A percentile compares a stretch with the other conserved stretches of the same genome.
These are phyloP conservation scores for Oxytropis ochrocephala DNA, from an alignment of 306 rosid species.

Conservation along the genomic window DNA sequence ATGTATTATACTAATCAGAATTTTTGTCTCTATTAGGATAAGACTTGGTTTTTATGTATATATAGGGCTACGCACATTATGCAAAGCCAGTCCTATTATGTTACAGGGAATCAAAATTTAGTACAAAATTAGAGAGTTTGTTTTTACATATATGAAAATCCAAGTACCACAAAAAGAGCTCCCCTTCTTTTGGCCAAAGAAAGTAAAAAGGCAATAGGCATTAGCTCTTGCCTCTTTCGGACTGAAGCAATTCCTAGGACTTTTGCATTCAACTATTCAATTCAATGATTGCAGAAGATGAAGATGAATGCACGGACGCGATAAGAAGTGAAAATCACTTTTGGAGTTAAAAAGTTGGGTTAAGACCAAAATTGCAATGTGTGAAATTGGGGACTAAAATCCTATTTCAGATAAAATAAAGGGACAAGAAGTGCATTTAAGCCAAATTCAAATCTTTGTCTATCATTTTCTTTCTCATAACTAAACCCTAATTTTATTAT, in stretches of 20 bases:
- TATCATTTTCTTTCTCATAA: too few species aligned
- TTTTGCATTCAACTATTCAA: too few species aligned
- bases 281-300: neutral
- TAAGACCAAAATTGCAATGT: too few species aligned
- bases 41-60: constrained; percentile 16
- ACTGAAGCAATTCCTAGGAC: neutral
- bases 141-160: constrained; percentile 9
- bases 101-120: constrained; percentile 15
- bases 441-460: too few species aligned
- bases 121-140: constrained; percentile 19
- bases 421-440: too few species aligned
- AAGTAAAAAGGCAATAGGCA: neutral
- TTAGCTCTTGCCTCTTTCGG: neutral
- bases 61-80: neutral
- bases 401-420: too few species aligned
- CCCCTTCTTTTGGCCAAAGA: neutral
- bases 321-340: neutral
- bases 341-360: too few species aligned
- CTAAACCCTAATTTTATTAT: too few species aligned
- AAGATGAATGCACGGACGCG: neutral
- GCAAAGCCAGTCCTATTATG: constrained; percentile 19
- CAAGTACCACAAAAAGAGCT: neutral
- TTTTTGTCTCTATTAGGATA: constrained; percentile 25
- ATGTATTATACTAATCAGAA: constrained; percentile 20
- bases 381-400: too few species aligned